phyloP scores from a whole-genome alignment of 352 stramenopile genomes.

The Aphanomyces stellatus region DNA sequence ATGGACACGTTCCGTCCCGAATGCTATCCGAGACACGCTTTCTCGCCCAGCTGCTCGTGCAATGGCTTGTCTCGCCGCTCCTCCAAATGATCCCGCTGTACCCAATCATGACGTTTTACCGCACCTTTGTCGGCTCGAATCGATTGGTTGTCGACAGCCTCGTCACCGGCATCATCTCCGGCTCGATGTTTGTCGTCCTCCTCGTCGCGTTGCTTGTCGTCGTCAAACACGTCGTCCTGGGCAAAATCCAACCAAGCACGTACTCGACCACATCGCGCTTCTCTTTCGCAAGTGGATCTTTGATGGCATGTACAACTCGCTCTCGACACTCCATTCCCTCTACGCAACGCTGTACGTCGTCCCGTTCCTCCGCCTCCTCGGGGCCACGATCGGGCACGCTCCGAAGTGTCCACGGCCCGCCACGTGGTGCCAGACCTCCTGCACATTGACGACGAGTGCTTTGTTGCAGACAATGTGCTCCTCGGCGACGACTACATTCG shows the following conservation, averaged over 20 bases:
- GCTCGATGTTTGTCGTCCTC: not conserved
- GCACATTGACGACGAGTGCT: not conserved
- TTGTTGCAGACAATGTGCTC: conserved; percentile 10
- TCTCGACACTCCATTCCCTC: conserved; percentile 1
- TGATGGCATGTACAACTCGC: not conserved
- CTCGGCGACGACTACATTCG: not conserved
- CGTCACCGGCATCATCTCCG: not conserved
- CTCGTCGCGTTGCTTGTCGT: not conserved
- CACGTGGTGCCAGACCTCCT: not conserved
- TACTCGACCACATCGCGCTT: conserved; percentile 8
- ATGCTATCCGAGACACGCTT: not conserved
- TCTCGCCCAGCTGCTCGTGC: not conserved
- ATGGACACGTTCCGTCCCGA: not conserved
- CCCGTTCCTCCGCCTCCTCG: conserved; percentile 1
- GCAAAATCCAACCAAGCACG: not conserved
- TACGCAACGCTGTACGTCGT: conserved; percentile 1
- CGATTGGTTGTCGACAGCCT: not conserved
- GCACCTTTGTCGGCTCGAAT: not conserved
- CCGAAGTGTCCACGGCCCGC: conserved; percentile 5
- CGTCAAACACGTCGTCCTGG: not conserved
- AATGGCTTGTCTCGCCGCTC: not conserved
- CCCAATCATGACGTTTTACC: not conserved
- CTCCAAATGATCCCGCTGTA: not conserved
- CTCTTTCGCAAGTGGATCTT: conserved; percentile 5
- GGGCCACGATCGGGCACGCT: conserved; percentile 1